Conservation (phyloP, 2,329 filamentous ascomycete species). For the Arachnopeziza araneosa region DNA sequence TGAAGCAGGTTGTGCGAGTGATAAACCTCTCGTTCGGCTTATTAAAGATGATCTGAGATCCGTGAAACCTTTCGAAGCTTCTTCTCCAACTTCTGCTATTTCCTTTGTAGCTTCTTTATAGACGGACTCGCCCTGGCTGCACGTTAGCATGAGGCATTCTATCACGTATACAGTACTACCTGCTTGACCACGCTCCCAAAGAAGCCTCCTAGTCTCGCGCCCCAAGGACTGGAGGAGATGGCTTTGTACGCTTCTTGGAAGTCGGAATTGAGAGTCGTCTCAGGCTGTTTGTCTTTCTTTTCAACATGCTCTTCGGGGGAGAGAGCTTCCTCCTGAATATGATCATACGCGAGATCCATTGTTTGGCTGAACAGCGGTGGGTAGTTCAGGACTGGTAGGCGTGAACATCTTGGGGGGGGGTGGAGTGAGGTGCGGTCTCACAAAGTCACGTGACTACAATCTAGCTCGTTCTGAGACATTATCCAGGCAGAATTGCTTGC, state of each 20-base stretch:
- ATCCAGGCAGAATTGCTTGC: too few species aligned
- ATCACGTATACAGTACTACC: conserved; percentile 40
- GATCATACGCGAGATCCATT: conserved; percentile 98
- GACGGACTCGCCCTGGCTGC: conserved; percentile 62
- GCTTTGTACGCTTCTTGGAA: conserved; percentile 94
- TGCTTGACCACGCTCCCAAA: conserved; percentile 92
- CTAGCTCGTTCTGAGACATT: too few species aligned
- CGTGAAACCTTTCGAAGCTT: conserved; percentile 75
- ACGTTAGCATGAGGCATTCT: not conserved
- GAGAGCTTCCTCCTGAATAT: conserved; percentile 81
- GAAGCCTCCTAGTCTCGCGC: conserved; percentile 78
- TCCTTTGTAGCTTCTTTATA: conserved; percentile 87
- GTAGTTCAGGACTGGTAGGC: not conserved
- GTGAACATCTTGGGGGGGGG: not conserved
- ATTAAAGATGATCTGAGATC: conserved; percentile 63
- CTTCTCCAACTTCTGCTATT: conserved; percentile 69
- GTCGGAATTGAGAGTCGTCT: conserved; percentile 70
- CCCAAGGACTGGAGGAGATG: conserved; percentile 88
- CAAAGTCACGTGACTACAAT: too few species aligned
- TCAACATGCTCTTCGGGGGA: conserved; percentile 44
- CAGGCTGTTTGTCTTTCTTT: conserved; percentile 40
- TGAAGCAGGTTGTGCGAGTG: conserved; percentile 40
- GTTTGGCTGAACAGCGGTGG: conserved; percentile 2
- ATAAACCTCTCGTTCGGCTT: conserved; percentile 65
- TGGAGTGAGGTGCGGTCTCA: not conserved